phyloP scores from a whole-genome alignment of 176 grass and related monocot genomes.

The Tillandsia fasciculata region DNA sequence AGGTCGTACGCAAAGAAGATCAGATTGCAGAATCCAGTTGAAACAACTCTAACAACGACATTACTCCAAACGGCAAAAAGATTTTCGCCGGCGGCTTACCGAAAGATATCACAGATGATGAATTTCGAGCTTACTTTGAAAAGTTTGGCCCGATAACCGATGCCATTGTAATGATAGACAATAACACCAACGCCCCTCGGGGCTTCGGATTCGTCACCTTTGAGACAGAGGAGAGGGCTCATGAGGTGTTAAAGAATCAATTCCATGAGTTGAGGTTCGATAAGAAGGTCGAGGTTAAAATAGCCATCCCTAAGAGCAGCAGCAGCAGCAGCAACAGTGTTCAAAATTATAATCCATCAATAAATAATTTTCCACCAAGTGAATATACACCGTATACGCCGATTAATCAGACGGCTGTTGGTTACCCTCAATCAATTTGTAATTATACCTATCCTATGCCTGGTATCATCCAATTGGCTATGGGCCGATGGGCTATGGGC shows the following conservation, averaged over 20 bases:
- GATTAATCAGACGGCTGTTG: too few species aligned
- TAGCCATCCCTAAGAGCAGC: slow-evolving; percentile 2
- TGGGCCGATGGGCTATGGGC: too few species aligned
- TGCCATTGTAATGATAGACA: slow-evolving; percentile 16
- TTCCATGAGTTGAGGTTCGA: slow-evolving; percentile 2
- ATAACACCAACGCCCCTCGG: neutral
- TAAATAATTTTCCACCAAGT: too few species aligned
- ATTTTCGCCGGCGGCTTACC: slow-evolving; percentile 28
- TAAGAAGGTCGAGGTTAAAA: slow-evolving; percentile 9
- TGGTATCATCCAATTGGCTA: too few species aligned
- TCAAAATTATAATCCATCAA: too few species aligned
- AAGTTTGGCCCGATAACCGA: slow-evolving; percentile 10
- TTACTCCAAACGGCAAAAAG: slow-evolving; percentile 11
- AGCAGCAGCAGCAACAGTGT: neutral
- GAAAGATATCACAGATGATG: neutral
- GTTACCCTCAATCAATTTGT: too few species aligned
- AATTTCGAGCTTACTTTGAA: slow-evolving; percentile 20
- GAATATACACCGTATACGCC: too few species aligned
- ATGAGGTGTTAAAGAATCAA: neutral
- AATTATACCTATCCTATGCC: too few species aligned
- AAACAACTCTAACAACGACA: neutral
- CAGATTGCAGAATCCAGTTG: neutral
- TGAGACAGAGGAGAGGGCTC: neutral
- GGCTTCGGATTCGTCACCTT: slow-evolving; percentile 22
- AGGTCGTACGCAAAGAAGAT: neutral